These are phyloP conservation scores for Choricystis sp. DNA, from an alignment of 139 green algal species.

Conservation along the genomic window DNA sequence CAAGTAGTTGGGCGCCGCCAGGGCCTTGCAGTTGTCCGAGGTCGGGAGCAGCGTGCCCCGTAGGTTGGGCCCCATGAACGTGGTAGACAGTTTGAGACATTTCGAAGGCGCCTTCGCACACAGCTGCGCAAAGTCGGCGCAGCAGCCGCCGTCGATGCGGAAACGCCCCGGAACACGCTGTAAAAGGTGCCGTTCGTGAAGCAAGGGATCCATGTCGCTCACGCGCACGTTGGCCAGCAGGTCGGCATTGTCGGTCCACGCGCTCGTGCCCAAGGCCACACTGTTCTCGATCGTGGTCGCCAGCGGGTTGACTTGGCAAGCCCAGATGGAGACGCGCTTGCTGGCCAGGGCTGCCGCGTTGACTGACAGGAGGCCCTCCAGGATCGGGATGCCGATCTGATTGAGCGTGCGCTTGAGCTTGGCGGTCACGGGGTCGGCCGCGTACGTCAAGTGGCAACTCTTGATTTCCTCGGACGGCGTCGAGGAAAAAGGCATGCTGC, in stretches of 20 bases:
- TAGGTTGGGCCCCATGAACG: neutral
- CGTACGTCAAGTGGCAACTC: too few species aligned
- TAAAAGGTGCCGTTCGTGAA: neutral
- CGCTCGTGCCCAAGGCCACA: too few species aligned
- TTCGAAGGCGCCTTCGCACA: neutral
- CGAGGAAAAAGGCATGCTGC: neutral
- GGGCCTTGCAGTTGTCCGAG: neutral
- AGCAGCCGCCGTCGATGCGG: neutral
- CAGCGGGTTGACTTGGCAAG: neutral
- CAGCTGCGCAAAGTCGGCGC: neutral
- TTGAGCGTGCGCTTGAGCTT: too few species aligned
- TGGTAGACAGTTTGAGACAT: neutral
- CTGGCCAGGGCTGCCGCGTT: neutral
- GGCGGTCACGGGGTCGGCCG: neutral
- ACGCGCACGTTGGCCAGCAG: neutral
- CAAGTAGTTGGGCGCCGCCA: neutral
- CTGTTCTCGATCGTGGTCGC: neutral
- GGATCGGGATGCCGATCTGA: neutral
- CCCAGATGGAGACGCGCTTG: neutral
- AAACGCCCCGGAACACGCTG: neutral
- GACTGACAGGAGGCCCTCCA: neutral
- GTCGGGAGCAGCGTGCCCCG: neutral
- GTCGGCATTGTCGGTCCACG: neutral
- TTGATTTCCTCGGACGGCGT: neutral
- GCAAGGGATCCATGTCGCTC: neutral